Evolutionary conservation across 352 stramenopile genomes (phyloP), one percentile per base, ranked within the genome.

Genomic region (Pythium biforme): DNA sequence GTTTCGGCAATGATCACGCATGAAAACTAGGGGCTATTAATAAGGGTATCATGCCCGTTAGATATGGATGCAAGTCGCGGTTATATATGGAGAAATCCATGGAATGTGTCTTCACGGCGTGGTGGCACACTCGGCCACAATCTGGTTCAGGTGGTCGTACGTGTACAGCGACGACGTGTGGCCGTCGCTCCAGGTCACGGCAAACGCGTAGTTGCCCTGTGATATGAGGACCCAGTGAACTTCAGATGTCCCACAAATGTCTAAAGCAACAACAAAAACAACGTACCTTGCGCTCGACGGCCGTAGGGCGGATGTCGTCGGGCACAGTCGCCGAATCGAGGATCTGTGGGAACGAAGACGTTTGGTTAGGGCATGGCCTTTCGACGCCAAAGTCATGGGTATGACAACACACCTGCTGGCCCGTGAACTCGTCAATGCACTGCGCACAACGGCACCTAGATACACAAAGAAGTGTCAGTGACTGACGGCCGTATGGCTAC

Each of bases 141-240:
- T 73, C 51, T 73, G 66, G 26, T 73, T 77, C 48, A 96, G 50
- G 41, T 87, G 81, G 58, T 96, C 83, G 75, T 98, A 99, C 14
- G 97, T 98, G 79, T 99, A 99, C 25, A 99, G 79, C 14, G 85
- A 94, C 20, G 95, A 98, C 51, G 80, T 89, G 81, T 99, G 97
- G 12, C 96, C 97, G 72, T 99, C 97, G 52, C 88, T 98, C 97
- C 97, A 99, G 54, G 95, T 90, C 26, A 99, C 92, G 8, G 90
- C 92, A 25, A 99, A 91, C 15, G 96, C 97, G 88, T 99, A 99
- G 70, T 99, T 99, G 55, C 97, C 97, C 71, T 27, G 69, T 52
- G 15, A 29, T 19, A 2, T 52, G n/a, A 0, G 7, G 5, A 25
- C 6, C 7, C 40, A 11, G 7, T 47, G 94, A 25, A 31, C 8